Evolutionary conservation across 495 filamentous ascomycete species (phyloP), one percentile per base, ranked within the genome.

Genomic region (Aspergillus ellipticus): DNA sequence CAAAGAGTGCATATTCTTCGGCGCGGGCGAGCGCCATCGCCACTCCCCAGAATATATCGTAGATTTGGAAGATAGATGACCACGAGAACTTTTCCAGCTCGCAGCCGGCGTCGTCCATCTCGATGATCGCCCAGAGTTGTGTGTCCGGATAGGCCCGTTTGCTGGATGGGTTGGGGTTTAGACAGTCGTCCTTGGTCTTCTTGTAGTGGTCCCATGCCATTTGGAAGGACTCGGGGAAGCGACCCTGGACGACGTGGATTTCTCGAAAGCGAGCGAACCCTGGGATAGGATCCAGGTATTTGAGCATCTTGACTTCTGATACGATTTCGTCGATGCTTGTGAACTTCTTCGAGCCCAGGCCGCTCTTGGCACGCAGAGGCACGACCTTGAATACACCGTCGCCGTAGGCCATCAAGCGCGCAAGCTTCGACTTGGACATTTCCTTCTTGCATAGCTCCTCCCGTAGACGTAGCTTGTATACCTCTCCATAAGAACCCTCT

Each of bases 231-330:
- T 74, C 70, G 8, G 87, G 81, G 9, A 89, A 84, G 16, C 80
- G 80, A 0, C 92, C 92, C 60, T 84, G 73, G 0, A 96, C 75
- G 7, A 96, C 75, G 43, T 88, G 85, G 6, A 88, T 81, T 42
- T 88, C 85, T 62, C 91, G 84, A 73, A 93, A 93, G n/a, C 86
- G 79, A n/a, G 90, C 89, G 68, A 95, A 96, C n/a, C 92, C 92
- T 2, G 90, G 89, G 42, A 93, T 84, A 16, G 83, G 81, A 45
- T 88, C 84, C 20, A 96, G 80, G 53, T 81, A 85, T 54, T 90
- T 85, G 17, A 92, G 84, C 53, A 94, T 86, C 52, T 78, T 79
- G 19, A 93, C 75, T 66, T 96, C 92, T 0, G 82, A 73, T 9
- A 77, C 76, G 29, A 89, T 82, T 51, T 82, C 77, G 0, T 76